Conservation (phyloP, 163 green algal genomes). For the Chloromonas sp. region DNA sequence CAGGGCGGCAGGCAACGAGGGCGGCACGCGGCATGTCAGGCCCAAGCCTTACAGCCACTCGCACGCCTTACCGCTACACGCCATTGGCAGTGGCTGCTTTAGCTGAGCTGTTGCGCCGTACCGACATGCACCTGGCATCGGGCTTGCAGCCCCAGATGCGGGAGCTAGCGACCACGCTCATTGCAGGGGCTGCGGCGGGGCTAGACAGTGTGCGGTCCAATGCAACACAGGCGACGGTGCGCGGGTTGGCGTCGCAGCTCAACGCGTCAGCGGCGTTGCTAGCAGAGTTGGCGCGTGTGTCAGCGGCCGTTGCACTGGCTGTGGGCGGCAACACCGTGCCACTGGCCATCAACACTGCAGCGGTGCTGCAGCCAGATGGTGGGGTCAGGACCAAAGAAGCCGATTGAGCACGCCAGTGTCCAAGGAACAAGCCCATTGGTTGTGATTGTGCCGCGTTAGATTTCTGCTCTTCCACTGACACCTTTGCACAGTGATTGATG, state of each 20-base stretch:
- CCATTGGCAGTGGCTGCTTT: constrained; percentile 17
- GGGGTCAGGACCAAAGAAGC: not conserved
- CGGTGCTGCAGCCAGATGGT: constrained; percentile 13
- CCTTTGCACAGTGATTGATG: too few relatives aligned
- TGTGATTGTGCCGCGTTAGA: too few relatives aligned
- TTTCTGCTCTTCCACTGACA: too few relatives aligned
- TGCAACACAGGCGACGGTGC: constrained; percentile 1
- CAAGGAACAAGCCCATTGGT: too few relatives aligned
- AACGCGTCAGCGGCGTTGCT: constrained; percentile 10
- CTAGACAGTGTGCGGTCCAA: too few relatives aligned
- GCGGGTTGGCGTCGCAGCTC: constrained; percentile 8
- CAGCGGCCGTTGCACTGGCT: constrained; percentile 2
- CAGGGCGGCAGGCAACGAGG: too few relatives aligned
- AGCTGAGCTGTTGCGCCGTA: constrained; percentile 12
- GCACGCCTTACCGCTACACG: constrained; percentile 10
- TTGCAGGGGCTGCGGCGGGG: not conserved
- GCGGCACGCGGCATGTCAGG: too few relatives aligned
- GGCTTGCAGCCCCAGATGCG: constrained; percentile 12
- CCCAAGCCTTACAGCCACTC: too few relatives aligned
- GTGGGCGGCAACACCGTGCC: constrained; percentile 9
- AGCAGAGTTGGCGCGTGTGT: constrained; percentile 11
- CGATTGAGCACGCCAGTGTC: too few relatives aligned
- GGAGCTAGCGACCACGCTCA: constrained; percentile 8
- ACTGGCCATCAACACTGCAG: constrained; percentile 8
- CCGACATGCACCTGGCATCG: constrained; percentile 9